phyloP scores from a whole-genome alignment of 2,329 filamentous ascomycete species.

The Botrytis sinoallii region DNA sequence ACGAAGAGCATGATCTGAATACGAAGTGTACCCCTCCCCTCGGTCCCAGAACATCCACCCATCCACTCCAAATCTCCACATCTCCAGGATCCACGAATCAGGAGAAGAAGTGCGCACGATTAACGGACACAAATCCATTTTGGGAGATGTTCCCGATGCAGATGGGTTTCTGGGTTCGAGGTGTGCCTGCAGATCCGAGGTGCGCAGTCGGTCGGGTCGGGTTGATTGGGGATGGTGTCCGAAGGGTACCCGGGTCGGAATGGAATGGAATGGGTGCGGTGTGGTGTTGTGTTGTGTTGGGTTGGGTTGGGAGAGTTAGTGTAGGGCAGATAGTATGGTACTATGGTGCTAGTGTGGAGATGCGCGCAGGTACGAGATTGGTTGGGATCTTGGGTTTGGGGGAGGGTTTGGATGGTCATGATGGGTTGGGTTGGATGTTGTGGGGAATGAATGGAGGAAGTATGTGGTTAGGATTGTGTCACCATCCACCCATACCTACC shows the following conservation, averaged over 20 bases:
- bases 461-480: background rate
- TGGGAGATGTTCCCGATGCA: background rate
- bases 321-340: background rate
- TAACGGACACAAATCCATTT: background rate
- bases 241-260: background rate
- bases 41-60: too few species aligned
- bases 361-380: background rate
- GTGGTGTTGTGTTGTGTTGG: background rate
- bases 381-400: background rate
- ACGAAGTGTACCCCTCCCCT: background rate
- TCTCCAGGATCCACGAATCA: background rate
- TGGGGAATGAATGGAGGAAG: background rate
- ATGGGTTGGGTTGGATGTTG: background rate
- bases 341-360: background rate
- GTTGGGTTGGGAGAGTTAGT: background rate
- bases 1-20: background rate
- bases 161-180: background rate
- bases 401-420: background rate
- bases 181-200: background rate
- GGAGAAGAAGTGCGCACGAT: accelerated
- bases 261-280: background rate
- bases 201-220: background rate
- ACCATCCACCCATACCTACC: background rate
- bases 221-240: background rate
- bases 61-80: background rate